phyloP scores from a whole-genome alignment of 1,284 basidiomycete genomes.

The Apiotrichum brassicae region DNA sequence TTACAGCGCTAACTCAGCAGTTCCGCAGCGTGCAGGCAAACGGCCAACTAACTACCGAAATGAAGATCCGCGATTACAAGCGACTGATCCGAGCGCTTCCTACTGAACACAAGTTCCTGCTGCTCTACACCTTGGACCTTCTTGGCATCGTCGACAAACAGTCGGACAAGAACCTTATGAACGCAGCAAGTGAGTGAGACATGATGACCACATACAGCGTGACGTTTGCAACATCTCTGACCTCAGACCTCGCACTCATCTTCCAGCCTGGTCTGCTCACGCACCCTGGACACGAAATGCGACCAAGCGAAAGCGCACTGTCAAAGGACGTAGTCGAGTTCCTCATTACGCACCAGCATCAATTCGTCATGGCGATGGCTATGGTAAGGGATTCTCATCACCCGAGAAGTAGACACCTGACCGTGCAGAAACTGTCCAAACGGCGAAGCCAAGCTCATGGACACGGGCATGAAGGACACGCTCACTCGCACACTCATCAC shows the following conservation, averaged over 20 bases:
- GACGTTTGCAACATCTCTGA: constrained; percentile 1
- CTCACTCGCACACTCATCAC: too few species aligned
- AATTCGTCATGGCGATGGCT: constrained; percentile 41
- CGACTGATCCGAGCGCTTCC: constrained; percentile 77
- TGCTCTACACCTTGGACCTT: constrained; percentile 93
- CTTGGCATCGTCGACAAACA: constrained; percentile 90
- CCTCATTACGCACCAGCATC: constrained; percentile 59
- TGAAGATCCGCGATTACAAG: constrained; percentile 71
- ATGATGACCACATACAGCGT: not conserved
- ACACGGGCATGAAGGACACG: too few species aligned
- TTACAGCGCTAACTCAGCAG: constrained; percentile 45
- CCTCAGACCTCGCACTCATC: constrained; percentile 79
- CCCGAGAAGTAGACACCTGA: too few species aligned
- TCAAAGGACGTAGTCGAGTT: constrained; percentile 91
- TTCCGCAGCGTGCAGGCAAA: constrained; percentile 68
- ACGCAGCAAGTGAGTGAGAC: constrained; percentile 67
- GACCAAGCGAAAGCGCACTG: constrained; percentile 71
- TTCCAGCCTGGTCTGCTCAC: constrained; percentile 89
- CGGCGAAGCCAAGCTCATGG: too few species aligned
- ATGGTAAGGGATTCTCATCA: constrained; percentile 18
- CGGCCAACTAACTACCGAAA: constrained; percentile 49
- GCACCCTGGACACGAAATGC: constrained; percentile 75
- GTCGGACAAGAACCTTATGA: constrained; percentile 91
- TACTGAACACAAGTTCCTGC: constrained; percentile 81
- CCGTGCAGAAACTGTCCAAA: not conserved